Base-by-base conservation (phyloP, 2,329 filamentous ascomycete genomes). In the Aspergillus oerlinghausenensis region DNA sequence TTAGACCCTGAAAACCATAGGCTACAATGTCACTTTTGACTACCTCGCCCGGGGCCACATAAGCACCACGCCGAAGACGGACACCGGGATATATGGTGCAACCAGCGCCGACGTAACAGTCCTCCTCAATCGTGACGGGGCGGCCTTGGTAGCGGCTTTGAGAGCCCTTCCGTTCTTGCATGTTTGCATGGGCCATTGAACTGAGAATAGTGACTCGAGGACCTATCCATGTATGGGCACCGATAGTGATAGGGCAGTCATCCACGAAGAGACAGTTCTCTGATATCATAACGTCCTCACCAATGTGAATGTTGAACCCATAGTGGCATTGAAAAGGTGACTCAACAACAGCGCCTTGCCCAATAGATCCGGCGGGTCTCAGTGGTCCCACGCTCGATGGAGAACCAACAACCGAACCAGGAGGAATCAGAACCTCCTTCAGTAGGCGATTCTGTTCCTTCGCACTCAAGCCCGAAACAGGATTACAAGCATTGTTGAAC, bases 301-400 rank as follows among this genome's bases (percentile, higher is more conserved):
- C 92, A 63, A 99, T 89, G 50, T 84, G 83, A 65, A 97, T 88
- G 72, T 99, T 97, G 77, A 96, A 97, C 0, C 94, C 94, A 68
- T 97, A 97, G 67, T 97, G 92, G 71, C 93, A 97, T 49, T 82
- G 87, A 72, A 99, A 97, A 0, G 93, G 93, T 2, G 89, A 86
- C 67, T 96, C 91, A 26, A 99, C 88, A 45, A 87, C 80, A 4
- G 90, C 88, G 55, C 88, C 85, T 17, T 86, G 83, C n/a, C 90
- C 90, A 4, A 94, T 83, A 25, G 83, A 55, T 84, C 89, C 55
- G 78, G 61, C 58, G 69, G 64, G 82, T 80, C 43, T 79, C 80
- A 54, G 82, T 71, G 9, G 81, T 75, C 49, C 81, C 80, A 78
- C 75, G 63, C 81, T 74, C 5, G 79, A 78, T 2, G 82, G 82